These are phyloP conservation scores for Tuber microsphaerosporum DNA, from an alignment of 495 filamentous ascomycete species.

Conservation along the genomic window DNA sequence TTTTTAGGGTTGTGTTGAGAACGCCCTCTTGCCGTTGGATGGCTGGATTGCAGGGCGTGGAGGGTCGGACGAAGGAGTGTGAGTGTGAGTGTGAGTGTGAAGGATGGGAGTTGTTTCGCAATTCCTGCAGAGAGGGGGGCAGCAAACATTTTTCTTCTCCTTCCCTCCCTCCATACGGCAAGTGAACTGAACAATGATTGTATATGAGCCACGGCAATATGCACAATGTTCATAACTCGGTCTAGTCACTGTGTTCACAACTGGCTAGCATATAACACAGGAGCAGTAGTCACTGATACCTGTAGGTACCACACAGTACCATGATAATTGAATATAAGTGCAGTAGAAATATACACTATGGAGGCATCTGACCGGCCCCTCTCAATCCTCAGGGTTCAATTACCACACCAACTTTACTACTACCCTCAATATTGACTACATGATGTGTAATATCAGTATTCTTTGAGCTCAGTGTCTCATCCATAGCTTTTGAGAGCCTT, in stretches of 20 bases:
- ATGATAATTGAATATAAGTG: no score
- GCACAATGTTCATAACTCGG: not conserved
- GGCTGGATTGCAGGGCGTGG: not conserved
- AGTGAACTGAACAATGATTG: not conserved
- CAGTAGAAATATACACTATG: no score
- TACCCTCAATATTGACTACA: no score
- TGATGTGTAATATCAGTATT: no score
- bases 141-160: not conserved
- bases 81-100: not conserved
- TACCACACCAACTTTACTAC: no score
- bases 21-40: constrained; percentile 3
- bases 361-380: no score
- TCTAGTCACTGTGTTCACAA: not conserved
- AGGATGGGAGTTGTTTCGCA: not conserved
- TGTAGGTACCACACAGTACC: no score
- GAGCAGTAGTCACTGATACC: no score
- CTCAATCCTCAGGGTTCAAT: no score
- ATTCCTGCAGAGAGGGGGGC: constrained; percentile 1
- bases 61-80: not conserved
- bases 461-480: no score
- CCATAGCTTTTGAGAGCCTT: no score
- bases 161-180: not conserved
- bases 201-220: not conserved
- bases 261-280: not conserved
- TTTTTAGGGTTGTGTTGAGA: not conserved